Conservation (phyloP, 306 rosid species). For the Crataegus laevigata region DNA sequence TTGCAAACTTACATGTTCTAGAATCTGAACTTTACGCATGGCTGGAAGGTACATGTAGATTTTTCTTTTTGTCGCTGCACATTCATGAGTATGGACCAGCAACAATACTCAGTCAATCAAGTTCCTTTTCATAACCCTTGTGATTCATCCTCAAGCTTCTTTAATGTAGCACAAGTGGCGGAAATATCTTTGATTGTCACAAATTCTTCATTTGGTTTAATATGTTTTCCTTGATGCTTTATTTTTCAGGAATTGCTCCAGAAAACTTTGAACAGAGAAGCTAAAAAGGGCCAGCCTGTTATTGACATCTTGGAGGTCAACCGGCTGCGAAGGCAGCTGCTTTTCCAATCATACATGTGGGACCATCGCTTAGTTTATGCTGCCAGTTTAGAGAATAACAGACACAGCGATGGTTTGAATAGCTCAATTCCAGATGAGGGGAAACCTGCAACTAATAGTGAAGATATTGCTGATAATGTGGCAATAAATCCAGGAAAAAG, state of each 20-base stretch:
- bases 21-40: neutral
- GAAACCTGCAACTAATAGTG: conserved; percentile 24
- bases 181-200: neutral
- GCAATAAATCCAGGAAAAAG: conserved; percentile 31
- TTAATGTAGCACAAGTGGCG: neutral
- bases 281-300: conserved; percentile 47
- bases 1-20: conserved; percentile 1
- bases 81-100: conserved; percentile 8
- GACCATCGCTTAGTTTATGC: conserved; percentile 63
- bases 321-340: conserved; percentile 66
- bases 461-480: conserved; percentile 28
- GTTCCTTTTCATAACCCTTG: neutral
- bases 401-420: conserved; percentile 25
- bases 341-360: conserved; percentile 84
- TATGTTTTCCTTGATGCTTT: conserved; percentile 15
- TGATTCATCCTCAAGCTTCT: neutral
- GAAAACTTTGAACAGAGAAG: conserved; percentile 47
- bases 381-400: conserved; percentile 30
- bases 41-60: neutral
- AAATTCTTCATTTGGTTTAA: neutral
- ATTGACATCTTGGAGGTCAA: conserved; percentile 83
- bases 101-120: neutral
- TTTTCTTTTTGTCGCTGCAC: conserved; percentile 1
- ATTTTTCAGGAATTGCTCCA: conserved; percentile 54
- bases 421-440: conserved; percentile 38